Evolutionary conservation across 768 basidiomycete genomes (phyloP), one percentile per base, ranked within the genome.

Genomic region (Mycena latifolia): DNA sequence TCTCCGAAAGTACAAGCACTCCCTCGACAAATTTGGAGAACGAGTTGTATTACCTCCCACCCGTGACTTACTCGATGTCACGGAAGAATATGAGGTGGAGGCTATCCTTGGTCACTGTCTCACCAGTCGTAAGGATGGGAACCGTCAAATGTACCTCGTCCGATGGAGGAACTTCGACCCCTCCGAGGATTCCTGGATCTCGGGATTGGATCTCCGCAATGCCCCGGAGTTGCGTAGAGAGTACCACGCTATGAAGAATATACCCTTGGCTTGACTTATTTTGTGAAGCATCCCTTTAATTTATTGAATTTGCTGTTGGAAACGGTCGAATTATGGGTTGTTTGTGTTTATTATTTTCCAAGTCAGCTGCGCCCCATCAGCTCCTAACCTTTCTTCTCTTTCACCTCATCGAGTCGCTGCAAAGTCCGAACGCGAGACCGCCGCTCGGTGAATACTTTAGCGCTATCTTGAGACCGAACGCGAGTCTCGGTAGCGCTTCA

Each of bases 81-180:
- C 67, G 0, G 70, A 68, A 5, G 70, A 74, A 28, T 66, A 61
- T 17, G 67, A 75, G 59, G 70, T 72, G 0, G 67, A 74, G 51
- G 55, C 56, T 1, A 73, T 74, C 1, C n/a, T 64, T 0, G 62
- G 60, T 6, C 69, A 69, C 18, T 29, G 45, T 15, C 18, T 62
- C 0, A 17, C 61, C 5, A 37, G 27, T 22, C 31, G 61, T 9
- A 71, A 69, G 39, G 25, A 56, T 0, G 69, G 69, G 1, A 71
- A 70, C 28, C 65, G 65, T 0, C 43, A 65, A 5, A 46, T 68
- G 57, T 75, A 69, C 33, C 41, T 70, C 0, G 62, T 73, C 0
- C 52, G 73, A 0, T 76, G 75, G 74, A 55, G 55, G 3, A 75
- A 73, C 0, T 74, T 64, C 27, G 71, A 71, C 0, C 70, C 75